Evolutionary conservation across 331 rosid genomes (phyloP), one percentile per base, ranked within the genome.

Genomic region (Ulmus americana): DNA sequence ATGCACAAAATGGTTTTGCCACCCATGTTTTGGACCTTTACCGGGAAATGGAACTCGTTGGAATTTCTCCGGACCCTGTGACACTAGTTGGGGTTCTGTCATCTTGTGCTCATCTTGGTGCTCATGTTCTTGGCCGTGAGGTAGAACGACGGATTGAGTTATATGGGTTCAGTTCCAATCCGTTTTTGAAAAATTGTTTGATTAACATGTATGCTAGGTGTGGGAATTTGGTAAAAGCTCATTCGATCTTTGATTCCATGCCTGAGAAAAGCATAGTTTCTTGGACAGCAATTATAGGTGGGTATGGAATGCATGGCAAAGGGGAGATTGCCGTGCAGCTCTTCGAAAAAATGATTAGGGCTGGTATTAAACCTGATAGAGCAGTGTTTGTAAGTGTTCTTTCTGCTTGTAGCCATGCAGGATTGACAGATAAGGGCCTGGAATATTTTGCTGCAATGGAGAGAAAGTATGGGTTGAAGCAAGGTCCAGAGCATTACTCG

Each of bases 1-100:
- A 81, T 2, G 84, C 96, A 5, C 95, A 88, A 15, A 86, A 83
- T 5, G 97, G 96, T 13, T 76, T 77, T 41, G 94, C 91, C 38
- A 39, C 79, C 20, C 70, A 66, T 16, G 97, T 86, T 69, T 80
- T 91, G 80, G 86, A 82, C 67, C 77, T 91, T 40, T 88, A 86
- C 55, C 48, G 56, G 45, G 60, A 82, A 55, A 82, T 82, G 87
- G 73, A 73, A 10, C 41, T 51, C 8, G n/a, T 22, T 45, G 76
- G 80, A 39, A 20, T 82, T 60, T 22, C 6, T 43, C 87, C 80
- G 2, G 87, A 82, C 43, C 63, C 80, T 1, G 78, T 79, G 53
- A 82, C 84, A 2, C 75, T 76, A 45, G 82, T 82, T 13, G 87
- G 84, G 54, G 80, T 82, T 67, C 73, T 82, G 41, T 79, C 87